Conservation (phyloP, 345 rosid species). For the Mercurialis annua region DNA sequence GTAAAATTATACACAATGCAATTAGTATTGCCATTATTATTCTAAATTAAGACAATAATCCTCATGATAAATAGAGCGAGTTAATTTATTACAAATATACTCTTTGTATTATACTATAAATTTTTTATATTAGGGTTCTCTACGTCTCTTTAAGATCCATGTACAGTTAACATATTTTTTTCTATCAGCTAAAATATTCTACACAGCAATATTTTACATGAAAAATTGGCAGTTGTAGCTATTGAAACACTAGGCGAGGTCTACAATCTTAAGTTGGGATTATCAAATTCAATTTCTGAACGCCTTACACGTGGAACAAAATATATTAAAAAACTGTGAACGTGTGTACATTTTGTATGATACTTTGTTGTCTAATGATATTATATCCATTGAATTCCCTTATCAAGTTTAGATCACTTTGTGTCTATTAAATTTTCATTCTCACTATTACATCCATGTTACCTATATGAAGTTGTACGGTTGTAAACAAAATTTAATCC, state of each 20-base stretch:
- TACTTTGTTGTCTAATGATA: not conserved
- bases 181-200: not conserved
- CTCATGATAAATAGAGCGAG: too few relatives aligned
- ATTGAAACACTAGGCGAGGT: constrained; percentile 53
- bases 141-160: not conserved
- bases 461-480: constrained; percentile 55
- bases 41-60: too few relatives aligned
- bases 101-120: not conserved
- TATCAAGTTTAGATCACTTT: constrained; percentile 68
- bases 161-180: too few relatives aligned
- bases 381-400: constrained; percentile 11
- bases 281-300: constrained; percentile 56
- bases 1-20: too few relatives aligned
- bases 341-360: constrained; percentile 38
- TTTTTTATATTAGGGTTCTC: not conserved
- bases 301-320: constrained; percentile 70
- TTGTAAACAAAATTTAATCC: constrained; percentile 77
- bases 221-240: constrained; percentile 39
- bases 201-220: constrained; percentile 37
- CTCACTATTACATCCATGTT: constrained; percentile 66
- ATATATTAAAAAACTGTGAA: constrained; percentile 65
- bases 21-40: too few relatives aligned
- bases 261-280: constrained; percentile 65
- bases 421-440: constrained; percentile 58
- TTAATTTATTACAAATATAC: too few relatives aligned